Conservation (phyloP, 1,284 basidiomycete species). For the Microbotryum lychnidis-dioicae region DNA sequence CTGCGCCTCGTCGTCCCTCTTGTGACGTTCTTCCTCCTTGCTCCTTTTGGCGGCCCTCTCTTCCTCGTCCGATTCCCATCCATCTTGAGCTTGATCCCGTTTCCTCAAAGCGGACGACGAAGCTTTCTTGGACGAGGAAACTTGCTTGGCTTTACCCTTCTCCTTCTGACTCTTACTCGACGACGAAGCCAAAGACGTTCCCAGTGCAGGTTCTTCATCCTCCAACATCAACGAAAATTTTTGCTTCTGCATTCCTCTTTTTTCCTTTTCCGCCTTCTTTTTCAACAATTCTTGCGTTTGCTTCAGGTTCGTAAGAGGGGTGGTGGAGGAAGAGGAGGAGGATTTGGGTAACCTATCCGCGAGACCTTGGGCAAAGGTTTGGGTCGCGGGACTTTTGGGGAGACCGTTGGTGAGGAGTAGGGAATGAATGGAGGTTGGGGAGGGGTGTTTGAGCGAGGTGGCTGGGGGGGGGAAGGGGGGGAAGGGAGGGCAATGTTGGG, state of each 20-base stretch:
- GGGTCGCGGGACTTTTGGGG: constrained; percentile 66
- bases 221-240: constrained; percentile 72
- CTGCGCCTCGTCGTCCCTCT: constrained; percentile 39
- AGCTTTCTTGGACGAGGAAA: constrained; percentile 34
- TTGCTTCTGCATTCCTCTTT: constrained; percentile 50
- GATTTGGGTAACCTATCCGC: constrained; percentile 58
- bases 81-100: constrained; percentile 50
- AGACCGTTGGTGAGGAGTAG: constrained; percentile 69
- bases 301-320: constrained; percentile 42
- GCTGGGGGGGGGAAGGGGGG: constrained; percentile 45
- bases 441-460: constrained; percentile 68
- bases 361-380: constrained; percentile 68
- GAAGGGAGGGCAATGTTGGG: neutral
- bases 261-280: constrained; percentile 56
- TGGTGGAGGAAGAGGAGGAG: constrained; percentile 42
- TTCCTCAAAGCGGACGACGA: constrained; percentile 33
- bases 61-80: constrained; percentile 83
- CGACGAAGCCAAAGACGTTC: too few species aligned
- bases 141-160: constrained; percentile 53
- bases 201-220: constrained; percentile 46
- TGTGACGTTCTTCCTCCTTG: constrained; percentile 46
- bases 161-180: constrained; percentile 1
- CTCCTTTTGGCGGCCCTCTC: constrained; percentile 43
- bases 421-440: constrained; percentile 55
- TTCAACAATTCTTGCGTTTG: constrained; percentile 54